A percentile compares a stretch with the other conserved stretches of the same genome.
phyloP scores from a whole-genome alignment of 371 early-diverging fungal genomes.

The Nosema bombycis region DNA sequence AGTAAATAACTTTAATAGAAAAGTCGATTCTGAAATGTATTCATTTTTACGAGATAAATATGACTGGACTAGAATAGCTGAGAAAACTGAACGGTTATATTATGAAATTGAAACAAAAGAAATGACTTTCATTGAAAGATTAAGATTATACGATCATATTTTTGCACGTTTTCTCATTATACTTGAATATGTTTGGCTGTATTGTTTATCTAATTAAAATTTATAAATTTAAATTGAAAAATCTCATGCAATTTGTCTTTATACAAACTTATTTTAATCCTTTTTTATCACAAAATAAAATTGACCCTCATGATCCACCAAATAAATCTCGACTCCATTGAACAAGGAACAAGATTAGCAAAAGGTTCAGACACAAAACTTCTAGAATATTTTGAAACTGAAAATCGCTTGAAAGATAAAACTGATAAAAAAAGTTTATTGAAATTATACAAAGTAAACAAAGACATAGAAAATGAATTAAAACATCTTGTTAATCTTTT shows the following conservation, averaged over 20 bases:
- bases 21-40: constrained; percentile 12
- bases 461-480: constrained; percentile 12
- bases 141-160: not conserved
- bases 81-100: constrained; percentile 27
- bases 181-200: constrained; percentile 22
- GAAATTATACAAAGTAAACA: not conserved
- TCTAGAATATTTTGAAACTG: not conserved
- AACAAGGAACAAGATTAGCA: not conserved
- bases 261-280: too few species aligned
- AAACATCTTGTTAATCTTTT: constrained; percentile 13
- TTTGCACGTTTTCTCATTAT: constrained; percentile 30
- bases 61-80: constrained; percentile 26
- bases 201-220: not conserved
- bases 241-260: too few species aligned
- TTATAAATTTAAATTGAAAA: too few species aligned
- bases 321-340: constrained; percentile 10
- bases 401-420: not conserved
- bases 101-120: constrained; percentile 1
- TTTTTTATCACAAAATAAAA: not conserved
- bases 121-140: constrained; percentile 7
- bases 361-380: constrained; percentile 2
- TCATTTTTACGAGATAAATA: constrained; percentile 12
- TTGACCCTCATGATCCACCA: constrained; percentile 10
- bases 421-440: not conserved
- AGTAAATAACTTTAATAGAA: constrained; percentile 10